Evolutionary conservation across 2,329 filamentous ascomycete species (phyloP).

Genomic region (Colletotrichum orbiculare): DNA sequence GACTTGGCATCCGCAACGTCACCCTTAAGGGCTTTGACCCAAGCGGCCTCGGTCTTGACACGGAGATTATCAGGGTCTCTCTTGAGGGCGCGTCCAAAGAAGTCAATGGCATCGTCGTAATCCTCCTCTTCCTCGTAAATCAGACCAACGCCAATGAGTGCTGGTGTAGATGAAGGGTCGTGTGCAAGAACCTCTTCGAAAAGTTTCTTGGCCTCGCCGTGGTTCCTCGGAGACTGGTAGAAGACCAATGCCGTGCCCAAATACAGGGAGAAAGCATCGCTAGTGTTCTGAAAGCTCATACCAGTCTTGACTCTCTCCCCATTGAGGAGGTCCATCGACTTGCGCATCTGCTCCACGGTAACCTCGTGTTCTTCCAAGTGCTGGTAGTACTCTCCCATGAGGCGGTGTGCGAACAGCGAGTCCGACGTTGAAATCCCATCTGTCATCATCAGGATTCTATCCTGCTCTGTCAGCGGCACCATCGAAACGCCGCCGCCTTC

Average conservation of each 20-base stretch:
- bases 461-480: slow-evolving; percentile 76
- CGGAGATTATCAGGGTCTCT: slow-evolving; percentile 80
- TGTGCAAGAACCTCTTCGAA: slow-evolving; percentile 85
- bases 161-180: slow-evolving; percentile 80
- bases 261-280: slow-evolving; percentile 79
- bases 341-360: slow-evolving; percentile 82
- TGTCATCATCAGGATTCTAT: slow-evolving; percentile 83
- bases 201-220: slow-evolving; percentile 85
- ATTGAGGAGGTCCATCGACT: slow-evolving; percentile 71
- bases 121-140: slow-evolving; percentile 95
- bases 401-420: slow-evolving; percentile 84
- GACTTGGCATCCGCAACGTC: slow-evolving; percentile 75
- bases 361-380: slow-evolving; percentile 87
- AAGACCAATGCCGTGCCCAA: slow-evolving; percentile 91
- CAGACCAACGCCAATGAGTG: slow-evolving; percentile 88
- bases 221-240: slow-evolving; percentile 89
- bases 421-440: slow-evolving; percentile 74
- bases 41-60: slow-evolving; percentile 87
- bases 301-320: slow-evolving; percentile 75
- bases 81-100: slow-evolving; percentile 79
- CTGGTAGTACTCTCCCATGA: slow-evolving; percentile 86
- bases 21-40: slow-evolving; percentile 88
- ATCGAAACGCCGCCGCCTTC: slow-evolving; percentile 66
- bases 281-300: slow-evolving; percentile 73
- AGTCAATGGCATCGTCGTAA: slow-evolving; percentile 82